Percentiles rank a stretch among this genome's conserved stretches.
phyloP scores from a whole-genome alignment of 495 filamentous ascomycete genomes.

The Neurospora sp. region DNA sequence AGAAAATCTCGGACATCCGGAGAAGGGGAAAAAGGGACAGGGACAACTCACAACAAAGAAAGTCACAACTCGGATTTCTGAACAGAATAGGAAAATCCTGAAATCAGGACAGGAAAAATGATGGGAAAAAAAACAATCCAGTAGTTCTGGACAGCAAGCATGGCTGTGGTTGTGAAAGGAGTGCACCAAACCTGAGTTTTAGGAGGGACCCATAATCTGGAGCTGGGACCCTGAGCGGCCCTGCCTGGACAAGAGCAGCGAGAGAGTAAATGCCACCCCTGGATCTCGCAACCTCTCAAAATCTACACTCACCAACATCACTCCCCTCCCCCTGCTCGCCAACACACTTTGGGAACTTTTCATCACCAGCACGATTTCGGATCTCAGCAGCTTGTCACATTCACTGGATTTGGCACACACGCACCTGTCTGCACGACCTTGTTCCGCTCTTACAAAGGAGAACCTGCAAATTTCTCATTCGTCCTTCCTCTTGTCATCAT shows the following conservation, averaged over 20 bases:
- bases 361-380: conserved; percentile 2
- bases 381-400: conserved; percentile 1
- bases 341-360: not conserved
- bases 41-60: not conserved
- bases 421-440: not conserved
- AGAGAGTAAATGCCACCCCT: not conserved
- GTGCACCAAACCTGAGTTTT: not conserved
- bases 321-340: not conserved
- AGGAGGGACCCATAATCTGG: not conserved
- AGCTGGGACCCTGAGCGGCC: not conserved
- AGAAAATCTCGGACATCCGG: not conserved
- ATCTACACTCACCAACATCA: not conserved
- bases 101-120: not conserved
- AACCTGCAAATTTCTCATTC: not conserved
- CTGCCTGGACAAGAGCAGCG: not conserved
- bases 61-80: not conserved
- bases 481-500: not conserved
- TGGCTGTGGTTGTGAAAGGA: not conserved
- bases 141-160: not conserved
- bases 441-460: not conserved
- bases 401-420: not conserved
- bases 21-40: not conserved
- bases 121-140: not conserved
- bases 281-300: not conserved
- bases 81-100: not conserved